Conservation (phyloP, 495 filamentous ascomycete species). For the Friedmanniomyces simplex region DNA sequence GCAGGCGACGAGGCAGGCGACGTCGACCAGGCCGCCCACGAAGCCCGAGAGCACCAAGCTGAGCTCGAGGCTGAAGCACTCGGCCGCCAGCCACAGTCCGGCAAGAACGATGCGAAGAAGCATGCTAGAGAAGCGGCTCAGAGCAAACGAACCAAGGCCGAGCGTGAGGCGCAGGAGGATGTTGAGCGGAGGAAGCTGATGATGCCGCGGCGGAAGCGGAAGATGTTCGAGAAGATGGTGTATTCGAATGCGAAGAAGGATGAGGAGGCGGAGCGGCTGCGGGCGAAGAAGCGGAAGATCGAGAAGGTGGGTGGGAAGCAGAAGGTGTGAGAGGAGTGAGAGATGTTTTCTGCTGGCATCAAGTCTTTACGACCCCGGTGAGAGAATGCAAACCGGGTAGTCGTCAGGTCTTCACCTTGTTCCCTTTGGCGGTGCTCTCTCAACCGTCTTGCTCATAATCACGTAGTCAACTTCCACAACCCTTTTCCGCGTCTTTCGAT, state of each 20-base stretch:
- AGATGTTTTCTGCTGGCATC: no score
- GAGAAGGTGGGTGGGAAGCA: constrained; percentile 48
- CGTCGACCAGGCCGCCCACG: constrained; percentile 38
- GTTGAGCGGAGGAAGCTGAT: constrained; percentile 36
- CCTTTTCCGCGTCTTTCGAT: constrained; percentile 10
- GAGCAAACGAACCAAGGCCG: constrained; percentile 26
- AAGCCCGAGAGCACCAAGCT: constrained; percentile 57
- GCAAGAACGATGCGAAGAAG: constrained; percentile 7
- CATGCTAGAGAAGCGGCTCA: constrained; percentile 20
- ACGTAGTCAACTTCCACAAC: constrained; percentile 18
- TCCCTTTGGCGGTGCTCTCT: not conserved
- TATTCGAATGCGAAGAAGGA: constrained; percentile 33
- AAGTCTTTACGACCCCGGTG: no score
- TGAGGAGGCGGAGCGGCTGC: constrained; percentile 46
- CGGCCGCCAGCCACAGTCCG: constrained; percentile 33
- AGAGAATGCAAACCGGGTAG: no score
- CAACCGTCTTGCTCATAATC: constrained; percentile 13
- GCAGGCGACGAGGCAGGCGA: constrained; percentile 45
- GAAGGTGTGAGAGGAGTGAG: not conserved
- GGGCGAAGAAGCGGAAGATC: constrained; percentile 77
- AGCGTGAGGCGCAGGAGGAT: constrained; percentile 32
- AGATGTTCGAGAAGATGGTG: constrained; percentile 37
- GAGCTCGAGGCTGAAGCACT: constrained; percentile 86
- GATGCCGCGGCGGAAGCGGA: constrained; percentile 34
- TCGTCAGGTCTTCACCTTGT: not conserved